Base-by-base conservation (phyloP, 2,329 filamentous ascomycete species). In the Colletotrichum phormii region DNA sequence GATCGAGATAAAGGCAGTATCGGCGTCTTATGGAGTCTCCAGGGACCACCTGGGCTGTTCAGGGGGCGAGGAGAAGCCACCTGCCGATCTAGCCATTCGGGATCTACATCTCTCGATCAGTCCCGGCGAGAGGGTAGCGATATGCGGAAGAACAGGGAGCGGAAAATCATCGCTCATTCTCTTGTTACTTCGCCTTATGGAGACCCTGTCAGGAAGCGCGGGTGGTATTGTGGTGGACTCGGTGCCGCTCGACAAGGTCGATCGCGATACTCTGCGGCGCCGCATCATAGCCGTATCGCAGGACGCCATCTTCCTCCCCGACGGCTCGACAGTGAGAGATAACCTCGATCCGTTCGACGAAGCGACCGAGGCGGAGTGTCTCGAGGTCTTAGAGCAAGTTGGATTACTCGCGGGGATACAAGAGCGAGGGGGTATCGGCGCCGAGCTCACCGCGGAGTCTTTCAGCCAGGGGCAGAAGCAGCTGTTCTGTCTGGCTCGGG, bases 401-500 rank as follows among this genome's bases (percentile, higher is more conserved):
- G 77, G 77, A 0, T 77, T 86, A 0, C 80, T 79, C 35, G 53
- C 63, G 0, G 79, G 83, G 12, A 76, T 85, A 0, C 59, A 77
- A 0, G 77, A 80, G 4, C 76, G 78, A 3, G 83, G 83, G 3
- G 83, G 83, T 0, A 73, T 86, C 0, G 74, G 77, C 3, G 77
- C 78, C 0, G 75, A 71, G 2, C 84, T 92, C 74, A 82, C 83
- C n/a, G 80, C 85, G 2, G 83, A 87, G 7, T 82, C 84, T 63
- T 81, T 91, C 6, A 88, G 85, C 5, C 86, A 88, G 42, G 91
- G 91, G 0, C 91, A 93, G 78, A 86, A 86, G 57, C 91, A 93
- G 76, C 83, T 93, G 0, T 91, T 93, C 75, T 90, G 87, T 74
- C 84, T 93, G 1, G 90, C 88, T 0, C 81, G 90, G 0, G 91